Evolutionary conservation across 1,284 basidiomycete genomes (phyloP), one percentile per base, ranked within the genome.

Genomic region (Heterobasidion irregulare): DNA sequence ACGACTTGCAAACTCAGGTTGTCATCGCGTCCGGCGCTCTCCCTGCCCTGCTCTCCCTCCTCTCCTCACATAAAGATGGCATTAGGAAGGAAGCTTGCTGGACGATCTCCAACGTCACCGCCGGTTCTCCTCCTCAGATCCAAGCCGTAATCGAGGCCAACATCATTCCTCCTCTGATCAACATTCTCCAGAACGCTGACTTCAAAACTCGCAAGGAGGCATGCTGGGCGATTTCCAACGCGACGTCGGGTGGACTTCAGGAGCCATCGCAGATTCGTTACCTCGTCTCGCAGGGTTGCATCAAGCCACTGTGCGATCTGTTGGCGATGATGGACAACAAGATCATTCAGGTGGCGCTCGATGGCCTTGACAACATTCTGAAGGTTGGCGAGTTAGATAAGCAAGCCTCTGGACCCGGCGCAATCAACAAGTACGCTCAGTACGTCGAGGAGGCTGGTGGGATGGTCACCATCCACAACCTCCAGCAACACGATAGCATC

Each of bases 201-300:
- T 98, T 98, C 82, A 98, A 98, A 79, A 98, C 97, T 51, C 89
- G 93, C 72, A 99, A 99, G 76, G 97, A 99, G 72, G 97, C 97
- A 4, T 99, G 95, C 77, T 99, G 97, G 97, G 97, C 97, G 15
- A 94, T 99, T 65, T 98, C 94, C 50, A 99, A 99, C 71, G 97
- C 97, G 9, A 99, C 97, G 41, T 97, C 94, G 49, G 97, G 97
- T 59, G 97, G 95, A 63, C 82, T 99, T 32, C 94, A 97, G 65
- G 94, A 99, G 70, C 97, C 97, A 50, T 78, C 87, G 50, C 97
- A 99, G 74, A 99, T 99, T 66, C 92, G 97, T 55, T 99, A 99
- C 74, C 90, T 99, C 56, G 97, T 99, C 59, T 81, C 83, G 33
- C 96, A 99, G 70, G 97, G 97, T 47, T 98, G 95, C 77, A 98